Evolutionary conservation across 176 grass and related monocot genomes (phyloP).

Genomic region (maize (Zea mays)): DNA sequence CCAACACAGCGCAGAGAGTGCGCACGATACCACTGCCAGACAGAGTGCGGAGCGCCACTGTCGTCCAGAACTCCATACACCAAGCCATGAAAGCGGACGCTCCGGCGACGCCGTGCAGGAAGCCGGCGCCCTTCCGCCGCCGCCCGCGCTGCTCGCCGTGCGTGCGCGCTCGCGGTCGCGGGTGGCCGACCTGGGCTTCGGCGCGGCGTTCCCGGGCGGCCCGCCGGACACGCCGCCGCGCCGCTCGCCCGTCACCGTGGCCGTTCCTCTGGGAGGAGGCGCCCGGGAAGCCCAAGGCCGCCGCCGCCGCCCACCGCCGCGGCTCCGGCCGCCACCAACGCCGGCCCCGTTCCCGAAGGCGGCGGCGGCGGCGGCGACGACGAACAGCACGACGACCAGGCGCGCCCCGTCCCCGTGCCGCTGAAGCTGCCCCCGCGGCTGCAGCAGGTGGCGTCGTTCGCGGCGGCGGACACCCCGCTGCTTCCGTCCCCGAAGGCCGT

Average conservation of each 20-base stretch:
- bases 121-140: neutral
- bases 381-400: no score
- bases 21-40: neutral
- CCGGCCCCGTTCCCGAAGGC: no score
- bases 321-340: neutral
- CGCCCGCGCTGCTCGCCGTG: slow-evolving; percentile 16
- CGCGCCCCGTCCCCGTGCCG: no score
- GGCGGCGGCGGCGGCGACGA: no score
- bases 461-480: neutral
- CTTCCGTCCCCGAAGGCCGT: slow-evolving; percentile 18
- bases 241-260: slow-evolving; percentile 36
- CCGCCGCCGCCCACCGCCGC: neutral
- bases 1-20: neutral
- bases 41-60: neutral
- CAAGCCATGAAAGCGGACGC: neutral
- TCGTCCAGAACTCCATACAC: neutral
- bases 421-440: no score
- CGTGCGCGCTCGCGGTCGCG: neutral
- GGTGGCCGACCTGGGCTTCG: no score
- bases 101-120: neutral
- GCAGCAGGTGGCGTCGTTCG: no score
- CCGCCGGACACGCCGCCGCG: slow-evolving; percentile 41
- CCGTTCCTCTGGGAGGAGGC: slow-evolving; percentile 81
- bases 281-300: slow-evolving; percentile 68
- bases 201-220: neutral